Evolutionary conservation across 1,139 yeast genomes (phyloP).

Genomic region (Komagataea norvegica): DNA sequence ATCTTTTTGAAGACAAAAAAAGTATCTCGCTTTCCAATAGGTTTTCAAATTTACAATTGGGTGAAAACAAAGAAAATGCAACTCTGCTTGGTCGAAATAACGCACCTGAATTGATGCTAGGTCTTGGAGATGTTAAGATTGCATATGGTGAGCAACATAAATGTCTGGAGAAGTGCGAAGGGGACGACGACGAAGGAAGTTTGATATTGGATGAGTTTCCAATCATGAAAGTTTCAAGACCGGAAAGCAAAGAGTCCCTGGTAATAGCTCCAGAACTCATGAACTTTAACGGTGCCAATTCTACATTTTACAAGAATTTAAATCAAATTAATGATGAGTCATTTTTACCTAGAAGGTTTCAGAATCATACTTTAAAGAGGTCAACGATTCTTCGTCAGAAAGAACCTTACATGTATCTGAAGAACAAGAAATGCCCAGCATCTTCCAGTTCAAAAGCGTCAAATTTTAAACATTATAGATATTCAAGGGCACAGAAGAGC

Average conservation of each 20-base stretch:
- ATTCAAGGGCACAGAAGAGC: conserved; percentile 9
- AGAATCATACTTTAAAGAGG: conserved; percentile 16
- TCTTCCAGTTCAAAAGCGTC: conserved; percentile 4
- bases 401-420: conserved; percentile 5
- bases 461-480: conserved; percentile 10
- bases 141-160: background rate
- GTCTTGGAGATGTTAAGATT: background rate
- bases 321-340: conserved; percentile 11
- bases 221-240: conserved; percentile 5
- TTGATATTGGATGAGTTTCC: conserved; percentile 17
- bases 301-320: conserved; percentile 14
- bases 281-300: conserved; percentile 11
- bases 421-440: conserved; percentile 12
- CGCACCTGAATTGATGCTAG: background rate
- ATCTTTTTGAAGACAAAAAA: background rate
- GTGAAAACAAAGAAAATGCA: conserved; percentile 8
- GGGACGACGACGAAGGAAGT: background rate
- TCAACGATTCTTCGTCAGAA: conserved; percentile 1
- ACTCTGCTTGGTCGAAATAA: background rate
- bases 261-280: conserved; percentile 10
- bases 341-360: conserved; percentile 21
- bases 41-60: conserved; percentile 3
- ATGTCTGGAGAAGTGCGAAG: conserved; percentile 2
- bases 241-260: conserved; percentile 3
- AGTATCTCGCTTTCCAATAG: conserved; percentile 2